Base-by-base conservation (phyloP, 2,329 filamentous ascomycete species). In the Didymosphaeria variabile region DNA sequence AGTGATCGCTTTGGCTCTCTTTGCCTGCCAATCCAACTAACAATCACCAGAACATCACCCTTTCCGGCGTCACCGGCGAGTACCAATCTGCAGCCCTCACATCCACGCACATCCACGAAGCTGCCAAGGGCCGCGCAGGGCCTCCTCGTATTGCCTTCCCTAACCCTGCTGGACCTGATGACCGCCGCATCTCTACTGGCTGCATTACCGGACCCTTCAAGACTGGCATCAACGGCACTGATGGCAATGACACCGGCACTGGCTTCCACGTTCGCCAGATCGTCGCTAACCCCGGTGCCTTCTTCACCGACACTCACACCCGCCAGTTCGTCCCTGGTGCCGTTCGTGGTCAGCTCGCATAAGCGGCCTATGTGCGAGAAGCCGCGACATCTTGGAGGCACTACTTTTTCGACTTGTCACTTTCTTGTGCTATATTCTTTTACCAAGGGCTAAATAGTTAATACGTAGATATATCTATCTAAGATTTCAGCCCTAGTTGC, bases 81-180 rank as follows among this genome's bases (percentile, higher is more conserved):
- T 87, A 84, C 72, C 71, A 81, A 64, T 86, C 84, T 2, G 80
- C 81, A 0, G 85, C 85, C 40, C 70, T 69, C 31, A 86, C 84
- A 2, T 84, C 85, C 13, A 87, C 85, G 1, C 85, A 87, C 71
- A 84, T 87, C 66, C 85, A 87, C 73, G 76, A 87, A 69, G 84
- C 78, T 7, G 72, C 72, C 8, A 74, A 70, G 46, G 84, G 84
- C 60, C 76, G 72, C 44, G 72, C 80, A 21, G 85, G 85, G 6
- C 84, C 85, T 31, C 85, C 85, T 52, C 78, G 84, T 69, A 68
- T 74, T n/a, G 63, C 69, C 7, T 72, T 74, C 51, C 70, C 72
- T 0, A 74, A 73, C 46, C 71, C 70, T 1, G 60, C 68, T 53
- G 58, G 60, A 15, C 36, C 36, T 17, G 36, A 38, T 15, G 36